Conservation (phyloP, 2,329 filamentous ascomycete species). For the Phaeosphaeria sp. region DNA sequence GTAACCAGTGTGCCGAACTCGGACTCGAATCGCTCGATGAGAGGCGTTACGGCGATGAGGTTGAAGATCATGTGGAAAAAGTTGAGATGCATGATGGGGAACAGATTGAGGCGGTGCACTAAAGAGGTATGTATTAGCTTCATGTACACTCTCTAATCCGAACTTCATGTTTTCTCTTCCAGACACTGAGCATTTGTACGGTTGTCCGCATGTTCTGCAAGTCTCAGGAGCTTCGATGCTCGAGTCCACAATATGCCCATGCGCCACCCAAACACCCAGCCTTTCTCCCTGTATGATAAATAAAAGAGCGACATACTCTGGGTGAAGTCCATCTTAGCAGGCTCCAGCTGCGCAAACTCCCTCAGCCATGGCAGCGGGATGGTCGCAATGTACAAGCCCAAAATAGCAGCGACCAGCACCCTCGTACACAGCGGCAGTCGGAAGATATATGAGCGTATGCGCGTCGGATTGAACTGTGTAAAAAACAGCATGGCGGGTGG, state of each 20-base stretch:
- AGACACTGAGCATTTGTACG: not conserved
- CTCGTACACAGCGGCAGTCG: constrained; percentile 90
- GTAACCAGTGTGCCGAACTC: constrained; percentile 91
- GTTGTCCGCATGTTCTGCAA: not conserved
- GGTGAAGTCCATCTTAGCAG: constrained; percentile 73
- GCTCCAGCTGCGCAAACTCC: constrained; percentile 80
- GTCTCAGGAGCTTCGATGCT: not conserved
- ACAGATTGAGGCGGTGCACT: constrained; percentile 96
- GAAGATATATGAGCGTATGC: constrained; percentile 80
- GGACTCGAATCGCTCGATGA: constrained; percentile 90
- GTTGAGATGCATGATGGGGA: constrained; percentile 82
- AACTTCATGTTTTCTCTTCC: not conserved
- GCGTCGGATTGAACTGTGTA: constrained; percentile 71
- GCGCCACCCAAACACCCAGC: not conserved
- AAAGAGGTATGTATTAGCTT: constrained; percentile 23
- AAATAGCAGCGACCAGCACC: constrained; percentile 68
- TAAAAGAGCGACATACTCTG: constrained; percentile 64
- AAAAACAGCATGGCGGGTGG: constrained; percentile 51
- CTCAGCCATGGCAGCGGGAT: constrained; percentile 75
- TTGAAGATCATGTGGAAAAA: constrained; percentile 84
- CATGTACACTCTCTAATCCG: not conserved
- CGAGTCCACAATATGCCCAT: not conserved
- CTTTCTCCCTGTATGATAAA: not conserved
- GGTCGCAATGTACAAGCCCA: constrained; percentile 72
- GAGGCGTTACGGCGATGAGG: constrained; percentile 78